These are phyloP conservation scores for Heterobasidion irregulare DNA, from an alignment of 1,284 basidiomycete genomes.

Conservation along the genomic window DNA sequence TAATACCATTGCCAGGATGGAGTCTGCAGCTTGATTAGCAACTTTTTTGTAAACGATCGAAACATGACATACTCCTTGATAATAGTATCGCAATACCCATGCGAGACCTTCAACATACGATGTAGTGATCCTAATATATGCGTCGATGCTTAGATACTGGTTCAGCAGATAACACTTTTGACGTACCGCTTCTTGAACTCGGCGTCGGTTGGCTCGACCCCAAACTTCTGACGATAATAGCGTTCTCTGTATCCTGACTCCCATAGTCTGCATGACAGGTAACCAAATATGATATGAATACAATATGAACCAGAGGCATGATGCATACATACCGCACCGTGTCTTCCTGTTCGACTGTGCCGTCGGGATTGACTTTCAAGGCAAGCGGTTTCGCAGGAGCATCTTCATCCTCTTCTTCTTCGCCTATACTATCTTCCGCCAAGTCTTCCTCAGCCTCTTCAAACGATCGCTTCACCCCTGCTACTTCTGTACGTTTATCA, in stretches of 20 bases:
- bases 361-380: slow-evolving; percentile 78
- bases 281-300: slow-evolving; percentile 2
- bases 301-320: neutral
- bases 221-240: slow-evolving; percentile 95
- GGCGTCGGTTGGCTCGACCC: slow-evolving; percentile 61
- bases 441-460: slow-evolving; percentile 40
- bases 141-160: slow-evolving; percentile 3
- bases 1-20: slow-evolving; percentile 99
- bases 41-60: neutral
- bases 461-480: slow-evolving; percentile 64
- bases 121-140: slow-evolving; percentile 58
- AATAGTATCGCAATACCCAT: slow-evolving; percentile 98
- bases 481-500: slow-evolving; percentile 12
- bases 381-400: slow-evolving; percentile 32
- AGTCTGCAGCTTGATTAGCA: slow-evolving; percentile 38
- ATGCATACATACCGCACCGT: slow-evolving; percentile 72
- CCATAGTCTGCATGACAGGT: slow-evolving; percentile 57
- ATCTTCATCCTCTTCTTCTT: slow-evolving; percentile 45
- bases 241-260: slow-evolving; percentile 93
- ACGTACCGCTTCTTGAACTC: slow-evolving; percentile 73
- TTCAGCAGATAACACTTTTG: neutral
- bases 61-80: slow-evolving; percentile 76
- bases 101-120: slow-evolving; percentile 90
- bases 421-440: slow-evolving; percentile 28
- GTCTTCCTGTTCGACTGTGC: slow-evolving; percentile 89